Conservation (phyloP, 2,329 filamentous ascomycete genomes). For the Penicillium expansum region DNA sequence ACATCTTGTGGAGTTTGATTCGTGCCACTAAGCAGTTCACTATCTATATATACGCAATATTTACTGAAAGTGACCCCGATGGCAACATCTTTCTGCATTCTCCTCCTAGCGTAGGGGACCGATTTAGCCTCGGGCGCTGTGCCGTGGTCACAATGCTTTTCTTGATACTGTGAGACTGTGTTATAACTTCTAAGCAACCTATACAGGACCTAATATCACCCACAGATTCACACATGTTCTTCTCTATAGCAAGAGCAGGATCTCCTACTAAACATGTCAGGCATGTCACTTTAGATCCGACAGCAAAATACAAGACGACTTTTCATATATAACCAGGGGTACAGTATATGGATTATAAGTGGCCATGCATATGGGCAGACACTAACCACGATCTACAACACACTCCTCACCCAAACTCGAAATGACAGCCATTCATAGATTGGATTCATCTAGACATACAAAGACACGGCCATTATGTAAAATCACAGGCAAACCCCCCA, state of each 20-base stretch:
- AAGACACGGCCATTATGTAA: constrained; percentile 24
- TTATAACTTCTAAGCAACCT: background rate
- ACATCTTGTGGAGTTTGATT: background rate
- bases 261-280: no score
- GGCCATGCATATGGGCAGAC: no score
- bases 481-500: constrained; percentile 19
- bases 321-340: no score
- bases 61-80: background rate
- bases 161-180: background rate
- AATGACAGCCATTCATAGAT: constrained; percentile 7
- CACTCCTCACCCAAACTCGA: background rate
- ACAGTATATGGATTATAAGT: no score
- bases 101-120: background rate
- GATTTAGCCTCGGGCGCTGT: background rate
- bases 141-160: background rate
- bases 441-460: constrained; percentile 23
- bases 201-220: background rate
- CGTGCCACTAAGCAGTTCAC: background rate
- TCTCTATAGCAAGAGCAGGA: background rate
- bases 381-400: background rate
- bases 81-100: background rate
- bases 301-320: no score
- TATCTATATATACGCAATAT: background rate
- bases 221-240: background rate
- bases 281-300: no score